phyloP scores from a whole-genome alignment of 164 flowering plant genomes.

The Aristolochia californica region DNA sequence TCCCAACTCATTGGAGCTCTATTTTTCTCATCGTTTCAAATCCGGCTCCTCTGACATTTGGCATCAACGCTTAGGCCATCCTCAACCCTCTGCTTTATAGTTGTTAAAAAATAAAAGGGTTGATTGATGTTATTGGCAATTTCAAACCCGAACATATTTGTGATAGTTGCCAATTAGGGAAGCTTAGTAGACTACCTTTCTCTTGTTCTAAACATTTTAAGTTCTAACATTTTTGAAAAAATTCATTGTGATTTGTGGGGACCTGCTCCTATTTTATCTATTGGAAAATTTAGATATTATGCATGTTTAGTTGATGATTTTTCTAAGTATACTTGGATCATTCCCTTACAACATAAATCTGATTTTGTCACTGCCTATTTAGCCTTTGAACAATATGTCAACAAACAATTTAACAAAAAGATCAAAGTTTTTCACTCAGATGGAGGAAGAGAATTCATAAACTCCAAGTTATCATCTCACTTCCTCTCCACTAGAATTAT shows the following conservation, averaged over 20 bases:
- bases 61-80: neutral
- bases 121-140: no score
- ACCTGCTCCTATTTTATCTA: neutral
- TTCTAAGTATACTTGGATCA: neutral
- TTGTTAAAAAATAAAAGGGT: no score
- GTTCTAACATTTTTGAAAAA: neutral
- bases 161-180: neutral
- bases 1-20: no score
- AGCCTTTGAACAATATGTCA: neutral
- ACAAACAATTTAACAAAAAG: neutral
- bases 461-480: neutral
- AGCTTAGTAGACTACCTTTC: neutral
- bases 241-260: conserved; percentile 1
- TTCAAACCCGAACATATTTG: no score
- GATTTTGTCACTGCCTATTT: neutral
- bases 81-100: no score
- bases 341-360: neutral
- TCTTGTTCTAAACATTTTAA: neutral
- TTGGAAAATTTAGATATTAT: neutral
- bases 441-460: neutral
- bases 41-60: neutral
- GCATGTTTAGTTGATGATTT: neutral
- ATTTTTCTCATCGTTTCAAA: neutral
- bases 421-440: neutral
- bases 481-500: neutral